phyloP scores from a whole-genome alignment of 2,329 filamentous ascomycete species.

The Cercospora brassicicola region DNA sequence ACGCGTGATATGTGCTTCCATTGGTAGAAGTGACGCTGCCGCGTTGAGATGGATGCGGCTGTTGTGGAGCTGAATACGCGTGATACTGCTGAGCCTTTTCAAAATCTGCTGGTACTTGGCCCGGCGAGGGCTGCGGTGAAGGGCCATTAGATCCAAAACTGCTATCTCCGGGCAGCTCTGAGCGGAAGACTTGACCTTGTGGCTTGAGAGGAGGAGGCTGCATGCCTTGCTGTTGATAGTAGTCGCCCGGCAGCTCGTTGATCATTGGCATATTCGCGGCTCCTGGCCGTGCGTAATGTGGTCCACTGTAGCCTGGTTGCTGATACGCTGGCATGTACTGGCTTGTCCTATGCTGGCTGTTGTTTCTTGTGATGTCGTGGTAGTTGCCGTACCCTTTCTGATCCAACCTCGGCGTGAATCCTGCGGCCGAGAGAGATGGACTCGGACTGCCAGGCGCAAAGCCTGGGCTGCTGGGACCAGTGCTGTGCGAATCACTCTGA shows the following conservation, averaged over 20 bases:
- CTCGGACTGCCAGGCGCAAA: conserved; percentile 27
- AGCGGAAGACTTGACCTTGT: conserved; percentile 27
- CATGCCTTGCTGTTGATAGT: conserved; percentile 33
- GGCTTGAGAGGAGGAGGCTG: conserved; percentile 29
- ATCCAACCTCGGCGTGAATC: conserved; percentile 25
- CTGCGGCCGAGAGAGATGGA: conserved; percentile 15
- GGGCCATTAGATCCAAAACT: conserved; percentile 17
- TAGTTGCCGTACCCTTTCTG: conserved; percentile 35
- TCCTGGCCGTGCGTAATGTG: conserved; percentile 28
- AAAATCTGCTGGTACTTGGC: conserved; percentile 15
- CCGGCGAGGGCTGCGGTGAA: conserved; percentile 25
- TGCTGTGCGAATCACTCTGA: conserved; percentile 10
- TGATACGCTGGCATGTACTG: conserved; percentile 33
- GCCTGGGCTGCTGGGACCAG: conserved; percentile 8
- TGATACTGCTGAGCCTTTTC: conserved; percentile 22
- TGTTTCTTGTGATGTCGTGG: conserved; percentile 30
- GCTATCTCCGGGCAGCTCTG: conserved; percentile 35
- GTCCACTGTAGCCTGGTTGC: conserved; percentile 31
- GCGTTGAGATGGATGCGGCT: conserved; percentile 18
- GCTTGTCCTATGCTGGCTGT: conserved; percentile 21
- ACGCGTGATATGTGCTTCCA: conserved; percentile 9
- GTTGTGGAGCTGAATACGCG: conserved; percentile 22
- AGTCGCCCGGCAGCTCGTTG: conserved; percentile 46
- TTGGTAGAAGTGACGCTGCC: conserved; percentile 13
- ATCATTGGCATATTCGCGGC: conserved; percentile 38